Base-by-base conservation (phyloP, 2,329 filamentous ascomycete species). In the Verticillium zaregamsianum region DNA sequence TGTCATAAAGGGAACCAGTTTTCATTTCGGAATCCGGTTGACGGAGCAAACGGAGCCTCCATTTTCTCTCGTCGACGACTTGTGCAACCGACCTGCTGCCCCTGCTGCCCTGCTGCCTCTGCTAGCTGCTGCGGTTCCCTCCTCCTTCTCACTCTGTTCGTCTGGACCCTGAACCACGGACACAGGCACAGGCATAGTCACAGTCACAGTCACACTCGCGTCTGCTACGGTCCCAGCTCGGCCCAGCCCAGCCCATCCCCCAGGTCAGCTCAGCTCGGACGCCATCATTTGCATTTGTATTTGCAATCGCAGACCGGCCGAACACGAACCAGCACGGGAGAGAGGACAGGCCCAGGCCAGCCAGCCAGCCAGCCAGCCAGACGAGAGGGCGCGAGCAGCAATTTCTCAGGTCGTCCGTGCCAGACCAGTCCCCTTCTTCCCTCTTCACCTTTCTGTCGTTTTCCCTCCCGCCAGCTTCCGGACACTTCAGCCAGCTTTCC, bases 401-500 rank as follows among this genome's bases (percentile, higher is more conserved):
- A 52, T 52, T 52, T 52, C 45, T 52, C 45, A 9, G 20, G n/a
- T 52, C 45, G 45, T 52, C 45, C 45, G 45, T 52, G 45, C 45
- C 45, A 52, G 20, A 52, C 45, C n/a, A 28, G 45, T 52, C 45
- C 45, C 61, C 61, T 63, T 62, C 55, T 59, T 52, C 31, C 33
- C 31, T 31, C 37, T 58, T 57, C 57, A 40, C 45, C 52, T 56
- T 59, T 58, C n/a, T 63, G 37, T 57, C 61, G 49, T 64, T 60
- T 52, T 62, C 59, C 28, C 62, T 35, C 39, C 52, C 58, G 54
- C 61, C 55, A 63, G 60, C 60, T 61, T 58, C 31, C 32, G 64
- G 61, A 66, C 63, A 52, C 45, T 25, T 23, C 20, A 23, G 45
- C 8, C 12, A 52, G 23, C n/a, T 14, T 52, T 25, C 20, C n/a